Percentiles rank a stretch among this genome's conserved stretches.
These are phyloP conservation scores for Amanita pseudoporphyria DNA, from an alignment of 768 basidiomycete species.

Conservation along the genomic window DNA sequence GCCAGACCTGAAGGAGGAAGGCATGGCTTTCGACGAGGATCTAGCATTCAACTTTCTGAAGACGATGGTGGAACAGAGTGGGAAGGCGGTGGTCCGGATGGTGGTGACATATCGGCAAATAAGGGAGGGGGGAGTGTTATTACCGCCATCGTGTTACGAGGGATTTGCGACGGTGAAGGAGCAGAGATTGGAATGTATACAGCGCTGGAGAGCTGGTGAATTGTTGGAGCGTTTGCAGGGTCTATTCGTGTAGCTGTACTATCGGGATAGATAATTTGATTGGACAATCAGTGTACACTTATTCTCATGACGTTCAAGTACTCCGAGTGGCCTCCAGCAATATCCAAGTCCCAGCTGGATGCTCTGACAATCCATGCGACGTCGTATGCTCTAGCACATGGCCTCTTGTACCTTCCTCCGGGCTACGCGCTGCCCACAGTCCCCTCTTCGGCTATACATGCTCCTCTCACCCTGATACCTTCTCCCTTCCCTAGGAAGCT, in stretches of 20 bases:
- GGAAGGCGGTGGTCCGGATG: conserved; percentile 35
- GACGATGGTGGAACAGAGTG: conserved; percentile 42
- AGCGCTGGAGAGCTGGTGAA: conserved; percentile 12
- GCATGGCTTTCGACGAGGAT: conserved; percentile 21
- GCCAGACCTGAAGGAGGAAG: conserved; percentile 40
- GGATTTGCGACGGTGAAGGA: conserved; percentile 15
- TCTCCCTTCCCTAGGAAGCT: conserved; percentile 71
- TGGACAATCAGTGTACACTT: too few relatives aligned
- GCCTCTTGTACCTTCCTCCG: conserved; percentile 72
- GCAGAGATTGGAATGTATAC: conserved; percentile 16
- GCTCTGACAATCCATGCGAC: conserved; percentile 58
- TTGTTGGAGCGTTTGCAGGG: conserved; percentile 9
- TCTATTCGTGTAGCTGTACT: conserved; percentile 1
- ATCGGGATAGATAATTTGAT: not conserved
- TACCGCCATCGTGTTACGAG: conserved; percentile 45
- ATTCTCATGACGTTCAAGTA: conserved; percentile 29
- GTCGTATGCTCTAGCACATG: conserved; percentile 78
- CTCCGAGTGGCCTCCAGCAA: conserved; percentile 65
- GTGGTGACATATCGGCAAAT: conserved; percentile 51
- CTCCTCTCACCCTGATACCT: conserved; percentile 83
- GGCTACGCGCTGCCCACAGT: conserved; percentile 33
- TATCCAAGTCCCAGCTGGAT: conserved; percentile 49
- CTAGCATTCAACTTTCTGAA: conserved; percentile 37
- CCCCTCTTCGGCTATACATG: conserved; percentile 76
- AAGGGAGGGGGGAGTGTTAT: conserved; percentile 21